phyloP scores from a whole-genome alignment of 805 yeast genomes.

The Grigorovia jiainica region DNA sequence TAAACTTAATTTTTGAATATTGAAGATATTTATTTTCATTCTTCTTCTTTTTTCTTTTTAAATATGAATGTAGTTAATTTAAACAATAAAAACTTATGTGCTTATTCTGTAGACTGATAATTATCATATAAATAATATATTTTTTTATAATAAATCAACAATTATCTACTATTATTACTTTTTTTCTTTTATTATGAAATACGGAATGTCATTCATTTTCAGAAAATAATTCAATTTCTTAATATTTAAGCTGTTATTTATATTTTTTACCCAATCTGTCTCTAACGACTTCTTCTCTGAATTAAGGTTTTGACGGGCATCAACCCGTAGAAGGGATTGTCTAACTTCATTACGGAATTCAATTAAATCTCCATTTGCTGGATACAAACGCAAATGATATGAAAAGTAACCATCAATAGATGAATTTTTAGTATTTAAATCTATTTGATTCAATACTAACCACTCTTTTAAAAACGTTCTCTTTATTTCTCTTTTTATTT shows the following conservation, averaged over 20 bases:
- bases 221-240: conserved; percentile 2
- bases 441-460: conserved; percentile 6
- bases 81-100: too few species aligned
- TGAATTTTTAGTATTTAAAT: background rate
- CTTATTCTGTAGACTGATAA: too few species aligned
- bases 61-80: too few species aligned
- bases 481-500: conserved; percentile 9
- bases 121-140: too few species aligned
- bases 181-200: background rate
- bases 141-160: too few species aligned
- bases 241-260: conserved; percentile 3
- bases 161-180: background rate
- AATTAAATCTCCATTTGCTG: conserved; percentile 10
- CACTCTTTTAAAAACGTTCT: conserved; percentile 17
- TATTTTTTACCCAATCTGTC: conserved; percentile 4
- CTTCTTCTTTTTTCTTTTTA: too few species aligned
- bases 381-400: conserved; percentile 17
- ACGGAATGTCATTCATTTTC: conserved; percentile 3
- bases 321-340: conserved; percentile 13
- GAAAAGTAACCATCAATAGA: conserved; percentile 28
- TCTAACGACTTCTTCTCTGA: background rate
- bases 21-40: too few species aligned
- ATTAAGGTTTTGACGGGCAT: conserved; percentile 11
- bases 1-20: too few species aligned
- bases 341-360: conserved; percentile 12